Evolutionary conservation across 1,139 yeast genomes (phyloP), one percentile per base, ranked within the genome.

Genomic region (Entelexis sorbosivorans): DNA sequence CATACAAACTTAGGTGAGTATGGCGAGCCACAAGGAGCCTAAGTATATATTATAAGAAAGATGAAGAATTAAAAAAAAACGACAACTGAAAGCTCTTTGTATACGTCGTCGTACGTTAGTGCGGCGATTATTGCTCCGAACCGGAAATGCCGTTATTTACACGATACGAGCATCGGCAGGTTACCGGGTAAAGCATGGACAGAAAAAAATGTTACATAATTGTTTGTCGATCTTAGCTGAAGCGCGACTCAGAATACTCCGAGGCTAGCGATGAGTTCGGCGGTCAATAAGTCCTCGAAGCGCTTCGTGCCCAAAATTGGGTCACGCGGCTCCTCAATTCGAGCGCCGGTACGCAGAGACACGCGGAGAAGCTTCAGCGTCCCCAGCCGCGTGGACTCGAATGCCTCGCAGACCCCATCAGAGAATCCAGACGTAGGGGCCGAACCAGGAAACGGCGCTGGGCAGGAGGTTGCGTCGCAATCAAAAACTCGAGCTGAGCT

Each of bases 231-330:
- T 22, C 28, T 16, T 14, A 14, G 22, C 20, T 20, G 28, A 36
- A 22, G 28, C 40, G 40, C 29, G 40, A 11, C 24, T 22, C 24
- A n/a, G 26, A 20, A 11, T 17, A 17, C 24, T 36, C 13, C 40
- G 40, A 36, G 40, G 28, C 3, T 29, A 20, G 38, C 14, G 24
- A 65, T 65, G 68, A 63, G 67, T 52, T 65, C 68, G 29, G 67
- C 60, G n/a, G 69, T 65, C 39, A 65, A 67, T 57, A 65, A 60
- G 61, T 58, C 60, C 22, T 55, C 55, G 36, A 64, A 61, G 48
- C 58, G 66, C 46, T 66, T 66, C 55, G 61, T 61, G 49, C 69
- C 69, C 10, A 65, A 64, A 52, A 61, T 60, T 29, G 59, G 56
- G 16, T 39, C 51, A 11, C 55, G 52, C 8, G 53, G 51, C 13